These are phyloP conservation scores for Geotrichum macrosporum DNA, from an alignment of 1,139 yeast species.

Conservation along the genomic window DNA sequence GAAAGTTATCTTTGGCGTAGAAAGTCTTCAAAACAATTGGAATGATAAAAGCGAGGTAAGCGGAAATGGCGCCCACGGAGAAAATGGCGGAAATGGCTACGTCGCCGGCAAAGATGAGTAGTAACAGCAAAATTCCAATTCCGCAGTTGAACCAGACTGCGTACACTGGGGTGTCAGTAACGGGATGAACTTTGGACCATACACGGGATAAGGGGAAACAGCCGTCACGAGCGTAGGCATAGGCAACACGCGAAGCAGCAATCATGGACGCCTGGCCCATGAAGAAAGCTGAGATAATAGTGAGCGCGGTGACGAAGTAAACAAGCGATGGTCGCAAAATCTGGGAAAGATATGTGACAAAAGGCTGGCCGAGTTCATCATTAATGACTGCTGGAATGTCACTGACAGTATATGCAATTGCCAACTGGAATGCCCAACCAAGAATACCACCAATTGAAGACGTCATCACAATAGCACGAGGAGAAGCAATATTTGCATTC, in stretches of 20 bases:
- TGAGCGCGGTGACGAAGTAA: constrained; percentile 33
- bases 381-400: constrained; percentile 45
- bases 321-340: constrained; percentile 66
- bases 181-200: constrained; percentile 52
- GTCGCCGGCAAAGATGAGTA: constrained; percentile 53
- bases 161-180: constrained; percentile 53
- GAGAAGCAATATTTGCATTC: constrained; percentile 61
- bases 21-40: constrained; percentile 49
- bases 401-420: constrained; percentile 52
- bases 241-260: constrained; percentile 81
- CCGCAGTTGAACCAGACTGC: constrained; percentile 55
- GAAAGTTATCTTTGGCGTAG: constrained; percentile 46
- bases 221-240: constrained; percentile 84
- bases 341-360: constrained; percentile 59
- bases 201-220: constrained; percentile 63
- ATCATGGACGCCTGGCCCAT: constrained; percentile 69
- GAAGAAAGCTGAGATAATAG: constrained; percentile 43
- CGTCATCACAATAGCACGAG: constrained; percentile 56
- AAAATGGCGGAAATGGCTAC: constrained; percentile 62
- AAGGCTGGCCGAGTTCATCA: constrained; percentile 33
- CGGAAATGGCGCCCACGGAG: constrained; percentile 56
- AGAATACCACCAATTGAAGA: constrained; percentile 56
- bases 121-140: constrained; percentile 48
- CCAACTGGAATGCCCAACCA: constrained; percentile 53
- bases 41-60: constrained; percentile 55